A percentile compares a stretch with the other conserved stretches of the same genome.
These are phyloP conservation scores for Nemania diffusa DNA, from an alignment of 2,329 filamentous ascomycete genomes.

Conservation along the genomic window DNA sequence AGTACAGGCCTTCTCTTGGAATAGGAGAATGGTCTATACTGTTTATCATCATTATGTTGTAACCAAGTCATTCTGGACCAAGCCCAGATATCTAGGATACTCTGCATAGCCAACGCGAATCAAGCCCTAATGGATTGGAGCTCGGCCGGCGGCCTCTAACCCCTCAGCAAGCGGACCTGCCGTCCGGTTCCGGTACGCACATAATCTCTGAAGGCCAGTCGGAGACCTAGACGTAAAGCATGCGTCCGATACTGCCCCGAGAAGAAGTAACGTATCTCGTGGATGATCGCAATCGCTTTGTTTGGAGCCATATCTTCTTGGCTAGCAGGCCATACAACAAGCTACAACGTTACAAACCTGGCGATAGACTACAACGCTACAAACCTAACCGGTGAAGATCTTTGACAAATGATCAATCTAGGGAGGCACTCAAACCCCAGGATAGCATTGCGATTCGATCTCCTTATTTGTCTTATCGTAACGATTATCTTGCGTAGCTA, in stretches of 20 bases:
- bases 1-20: neutral
- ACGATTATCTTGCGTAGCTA: neutral
- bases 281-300: neutral
- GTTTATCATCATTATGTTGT: neutral
- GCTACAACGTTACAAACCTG: too few species aligned
- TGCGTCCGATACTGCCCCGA: neutral
- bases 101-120: neutral
- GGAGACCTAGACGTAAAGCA: neutral
- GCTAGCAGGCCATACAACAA: neutral
- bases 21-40: neutral
- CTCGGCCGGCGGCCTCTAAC: neutral
- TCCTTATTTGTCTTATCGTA: neutral
- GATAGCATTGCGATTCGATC: neutral
- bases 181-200: neutral
- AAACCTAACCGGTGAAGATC: neutral
- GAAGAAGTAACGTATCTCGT: neutral
- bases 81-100: neutral
- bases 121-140: neutral
- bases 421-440: neutral
- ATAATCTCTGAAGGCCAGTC: neutral
- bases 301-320: neutral
- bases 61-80: neutral
- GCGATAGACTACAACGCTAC: neutral
- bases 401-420: neutral
- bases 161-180: neutral